These are phyloP conservation scores for Diddensiella santjacobensis DNA, from an alignment of 805 yeast genomes.

Conservation along the genomic window DNA sequence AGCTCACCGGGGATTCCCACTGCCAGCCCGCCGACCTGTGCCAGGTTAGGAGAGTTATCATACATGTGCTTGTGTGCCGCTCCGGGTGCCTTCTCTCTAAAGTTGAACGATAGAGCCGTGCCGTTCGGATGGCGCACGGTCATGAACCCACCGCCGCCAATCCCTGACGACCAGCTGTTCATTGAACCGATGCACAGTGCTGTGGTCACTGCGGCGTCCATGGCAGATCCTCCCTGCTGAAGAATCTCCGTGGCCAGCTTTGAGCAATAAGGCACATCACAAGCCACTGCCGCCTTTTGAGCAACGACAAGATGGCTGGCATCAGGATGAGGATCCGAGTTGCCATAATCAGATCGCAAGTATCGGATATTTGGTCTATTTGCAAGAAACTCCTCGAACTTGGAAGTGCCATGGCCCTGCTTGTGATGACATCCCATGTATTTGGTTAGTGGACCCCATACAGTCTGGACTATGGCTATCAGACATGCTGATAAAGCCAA, in stretches of 20 bases:
- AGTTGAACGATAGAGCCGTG: slow-evolving; percentile 65
- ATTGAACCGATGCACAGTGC: slow-evolving; percentile 84
- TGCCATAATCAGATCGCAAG: background rate
- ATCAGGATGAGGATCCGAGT: slow-evolving; percentile 14
- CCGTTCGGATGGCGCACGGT: slow-evolving; percentile 43
- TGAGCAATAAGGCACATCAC: slow-evolving; percentile 64
- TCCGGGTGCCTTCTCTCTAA: slow-evolving; percentile 83
- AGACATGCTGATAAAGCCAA: background rate
- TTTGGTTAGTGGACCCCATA: background rate
- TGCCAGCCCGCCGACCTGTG: slow-evolving; percentile 82
- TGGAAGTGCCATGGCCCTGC: background rate
- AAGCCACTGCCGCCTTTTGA: slow-evolving; percentile 51
- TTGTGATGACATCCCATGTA: background rate
- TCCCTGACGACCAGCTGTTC: slow-evolving; percentile 80
- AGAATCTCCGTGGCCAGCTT: slow-evolving; percentile 56
- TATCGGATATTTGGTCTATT: background rate
- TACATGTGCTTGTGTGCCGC: slow-evolving; percentile 64
- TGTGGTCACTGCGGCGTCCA: slow-evolving; percentile 88
- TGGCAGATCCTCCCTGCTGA: slow-evolving; percentile 66
- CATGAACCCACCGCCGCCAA: slow-evolving; percentile 90
- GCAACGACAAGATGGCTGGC: slow-evolving; percentile 15
- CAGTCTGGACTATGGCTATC: background rate
- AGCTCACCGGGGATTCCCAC: slow-evolving; percentile 90
- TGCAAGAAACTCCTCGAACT: background rate
- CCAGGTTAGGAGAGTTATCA: slow-evolving; percentile 40